Percentiles rank a stretch among this genome's conserved stretches.
Evolutionary conservation across 371 early-diverging fungal genomes (phyloP).

Genomic region (Rhizopus stolonifer): DNA sequence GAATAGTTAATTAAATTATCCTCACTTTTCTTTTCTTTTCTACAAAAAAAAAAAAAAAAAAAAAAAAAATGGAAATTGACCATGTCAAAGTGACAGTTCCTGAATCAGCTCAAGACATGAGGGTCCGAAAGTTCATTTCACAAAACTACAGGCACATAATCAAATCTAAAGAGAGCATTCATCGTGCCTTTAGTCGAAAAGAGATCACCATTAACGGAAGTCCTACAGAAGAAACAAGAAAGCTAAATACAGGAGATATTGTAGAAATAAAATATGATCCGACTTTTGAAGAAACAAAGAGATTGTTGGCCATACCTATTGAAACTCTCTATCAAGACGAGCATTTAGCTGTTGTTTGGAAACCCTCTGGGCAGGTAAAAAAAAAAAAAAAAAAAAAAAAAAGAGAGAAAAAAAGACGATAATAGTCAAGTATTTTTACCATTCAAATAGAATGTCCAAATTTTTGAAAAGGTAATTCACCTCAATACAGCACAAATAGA

Average conservation of each 20-base stretch:
- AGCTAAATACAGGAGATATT: conserved; percentile 37
- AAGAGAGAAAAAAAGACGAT: no score
- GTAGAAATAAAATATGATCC: conserved; percentile 46
- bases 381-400: neutral
- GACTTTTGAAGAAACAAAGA: conserved; percentile 32
- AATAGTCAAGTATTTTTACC: no score
- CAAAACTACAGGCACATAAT: conserved; percentile 29
- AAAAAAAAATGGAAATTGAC: neutral
- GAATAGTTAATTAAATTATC: neutral
- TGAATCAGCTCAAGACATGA: conserved; percentile 7
- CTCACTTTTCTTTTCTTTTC: neutral
- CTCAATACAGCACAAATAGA: conserved; percentile 23
- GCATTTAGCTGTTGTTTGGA: conserved; percentile 53
- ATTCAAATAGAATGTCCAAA: conserved; percentile 16
- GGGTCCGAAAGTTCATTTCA: conserved; percentile 30
- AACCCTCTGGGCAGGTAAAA: conserved; percentile 53
- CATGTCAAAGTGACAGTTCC: conserved; percentile 14
- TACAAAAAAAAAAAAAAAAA: neutral
- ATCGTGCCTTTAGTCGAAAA: conserved; percentile 33
- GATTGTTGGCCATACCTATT: conserved; percentile 34
- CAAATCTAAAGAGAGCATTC: conserved; percentile 34
- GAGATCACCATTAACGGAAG: conserved; percentile 53
- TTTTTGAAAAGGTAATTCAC: conserved; percentile 32
- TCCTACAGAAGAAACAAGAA: conserved; percentile 43
- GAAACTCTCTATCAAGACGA: conserved; percentile 48